Base-by-base conservation (phyloP, 73 alveolate genomes). In the Paramecium primaurelia region DNA sequence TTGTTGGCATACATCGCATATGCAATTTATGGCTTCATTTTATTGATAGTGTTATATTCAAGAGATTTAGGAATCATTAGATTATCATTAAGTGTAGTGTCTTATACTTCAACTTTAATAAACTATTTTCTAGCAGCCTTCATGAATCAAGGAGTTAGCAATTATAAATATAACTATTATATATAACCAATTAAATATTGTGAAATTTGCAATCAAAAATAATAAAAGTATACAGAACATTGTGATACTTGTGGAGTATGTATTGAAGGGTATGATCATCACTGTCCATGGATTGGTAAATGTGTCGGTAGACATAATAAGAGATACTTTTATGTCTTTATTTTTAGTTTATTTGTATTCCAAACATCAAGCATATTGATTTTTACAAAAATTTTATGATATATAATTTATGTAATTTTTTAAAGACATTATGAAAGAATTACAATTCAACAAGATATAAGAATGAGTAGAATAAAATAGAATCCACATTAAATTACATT, bases 251-350 rank as follows among this genome's bases (percentile, higher is more conserved):
- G 97, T 37, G 97, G 91, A 49, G 96, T 93, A 4, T 94, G 97
- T 71, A 80, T 94, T 12, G 26, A 51, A 28, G 96, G 94, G 22
- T 49, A 26, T 51, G 97, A 95, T 89, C 97, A 95, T 93, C 97
- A 95, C 75, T 95, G 97, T 73, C 97, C 97, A 1, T 95, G 97
- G 97, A 95, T 96, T 77, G 95, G 97, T 1, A 95, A 95, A 84
- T 95, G 97, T 60, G 89, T 95, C n/a, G 97, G 96, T 8, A 25
- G 58, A 18, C 92, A 94, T 34, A 93, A 92, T 92, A 37, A 75
- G 9, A 14, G 58, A 20, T 47, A 51, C 37, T 93, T 93, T 86
- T 92, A 92, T 59, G 69, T 54, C 14, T 54, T 54, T 54, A 49
- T 49, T 4, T 49, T 49, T 26, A 49, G 60, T n/a, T 0, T 49